phyloP scores from a whole-genome alignment of 768 basidiomycete species.

The Dictyophora rubrovolvata region DNA sequence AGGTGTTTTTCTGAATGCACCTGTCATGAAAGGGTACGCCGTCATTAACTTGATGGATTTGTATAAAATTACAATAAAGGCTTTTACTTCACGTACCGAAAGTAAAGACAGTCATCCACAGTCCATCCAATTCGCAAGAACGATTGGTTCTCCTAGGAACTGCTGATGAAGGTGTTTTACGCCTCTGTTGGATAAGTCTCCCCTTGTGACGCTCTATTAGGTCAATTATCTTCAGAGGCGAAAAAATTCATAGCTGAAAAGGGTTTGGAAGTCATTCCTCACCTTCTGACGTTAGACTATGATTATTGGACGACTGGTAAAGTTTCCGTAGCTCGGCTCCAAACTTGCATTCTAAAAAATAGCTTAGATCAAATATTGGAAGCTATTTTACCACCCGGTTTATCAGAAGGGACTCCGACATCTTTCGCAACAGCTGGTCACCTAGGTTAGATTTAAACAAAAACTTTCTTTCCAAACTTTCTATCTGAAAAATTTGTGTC shows the following conservation, averaged over 20 bases:
- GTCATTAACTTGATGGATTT: neutral
- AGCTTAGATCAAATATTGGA: conserved; percentile 71
- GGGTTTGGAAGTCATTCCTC: conserved; percentile 42
- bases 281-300: conserved; percentile 63
- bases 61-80: conserved; percentile 27
- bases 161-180: conserved; percentile 43
- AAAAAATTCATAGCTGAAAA: conserved; percentile 46
- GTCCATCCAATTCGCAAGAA: conserved; percentile 36
- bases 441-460: conserved; percentile 49
- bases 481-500: neutral
- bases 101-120: conserved; percentile 46
- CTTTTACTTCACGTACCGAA: conserved; percentile 60
- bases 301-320: conserved; percentile 83
- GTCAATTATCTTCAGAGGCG: conserved; percentile 50
- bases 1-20: conserved; percentile 44
- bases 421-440: conserved; percentile 88
- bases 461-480: conserved; percentile 1
- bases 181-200: conserved; percentile 4
- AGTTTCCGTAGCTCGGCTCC: conserved; percentile 11
- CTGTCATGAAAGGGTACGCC: conserved; percentile 48
- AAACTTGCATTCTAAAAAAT: neutral
- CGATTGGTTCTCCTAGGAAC: conserved; percentile 63
- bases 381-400: conserved; percentile 67
- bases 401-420: conserved; percentile 69
- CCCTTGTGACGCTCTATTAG: conserved; percentile 29